Evolutionary conservation across 441 rosid species (phyloP), one percentile per base, ranked within the genome.

Genomic region (Capsella rubella): DNA sequence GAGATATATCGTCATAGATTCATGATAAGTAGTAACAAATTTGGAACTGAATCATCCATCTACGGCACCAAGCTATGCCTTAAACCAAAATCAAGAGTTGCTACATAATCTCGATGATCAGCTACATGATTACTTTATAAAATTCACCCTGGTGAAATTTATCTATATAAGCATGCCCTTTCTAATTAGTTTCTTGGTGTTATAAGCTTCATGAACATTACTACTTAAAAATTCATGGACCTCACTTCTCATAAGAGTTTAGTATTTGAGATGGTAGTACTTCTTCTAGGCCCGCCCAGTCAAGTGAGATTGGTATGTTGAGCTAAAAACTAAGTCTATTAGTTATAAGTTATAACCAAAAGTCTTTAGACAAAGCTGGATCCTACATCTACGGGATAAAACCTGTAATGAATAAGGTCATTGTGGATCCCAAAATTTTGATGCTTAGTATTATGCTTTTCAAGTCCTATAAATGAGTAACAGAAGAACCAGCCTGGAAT

Each of bases 401-500:
- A 8, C 50, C 3, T 27, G 16, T 53, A 53, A 28, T 53, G 58
- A 10, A 0, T 1, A 8, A 49, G 12, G 12, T 18, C 25, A 16
- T 15, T 49, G 1, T 49, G 12, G 5, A 8, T 49, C 1, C 18
- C 12, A 49, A 45, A 45, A 45, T 32, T 2, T 32, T 1, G 1
- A 43, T 13, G 47, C 47, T 4, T 14, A 55, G 32, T n/a, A 32
- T 29, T 16, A 64, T 32, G 69, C 29, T 21, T 15, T 32, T 47
- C 56, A 64, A 5, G 12, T 16, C 28, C 21, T 67, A 28, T 67
- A 28, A 67, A 68, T 29, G 64, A 42, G 43, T 21, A 52, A 37
- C 3, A 34, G 56, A 64, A 49, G 50, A 66, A 74, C 66, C 78
- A 74, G 78, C 56, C 56, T 74, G 63, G 69, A 68, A 29, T 52